Conservation (phyloP, 75 land plant species). For the Pseudotsuga menziesii region DNA sequence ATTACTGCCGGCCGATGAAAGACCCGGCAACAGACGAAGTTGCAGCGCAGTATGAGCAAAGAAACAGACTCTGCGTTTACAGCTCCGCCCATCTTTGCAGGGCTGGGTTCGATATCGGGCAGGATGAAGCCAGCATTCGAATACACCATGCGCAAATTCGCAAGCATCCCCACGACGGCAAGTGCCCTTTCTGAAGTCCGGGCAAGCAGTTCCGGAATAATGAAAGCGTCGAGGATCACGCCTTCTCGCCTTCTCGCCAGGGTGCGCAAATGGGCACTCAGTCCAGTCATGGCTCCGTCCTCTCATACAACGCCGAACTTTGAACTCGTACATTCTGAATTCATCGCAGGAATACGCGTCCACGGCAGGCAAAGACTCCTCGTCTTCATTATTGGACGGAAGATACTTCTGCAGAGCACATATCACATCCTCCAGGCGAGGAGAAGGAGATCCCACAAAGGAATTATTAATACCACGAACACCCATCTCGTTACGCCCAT, state of each 20-base stretch:
- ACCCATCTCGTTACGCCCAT: no score
- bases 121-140: conserved; percentile 91
- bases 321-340: conserved; percentile 83
- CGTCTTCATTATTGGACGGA: conserved; percentile 48
- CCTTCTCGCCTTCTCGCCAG: conserved; percentile 76
- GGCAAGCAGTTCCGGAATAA: conserved; percentile 60
- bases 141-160: conserved; percentile 73
- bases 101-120: conserved; percentile 69
- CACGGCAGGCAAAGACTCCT: conserved; percentile 21
- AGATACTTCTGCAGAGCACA: conserved; percentile 34
- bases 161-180: conserved; percentile 62
- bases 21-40: conserved; percentile 37
- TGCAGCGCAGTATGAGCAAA: conserved; percentile 61
- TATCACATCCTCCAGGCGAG: not conserved
- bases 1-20: not conserved
- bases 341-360: conserved; percentile 60
- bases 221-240: conserved; percentile 64
- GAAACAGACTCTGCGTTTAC: conserved; percentile 46
- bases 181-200: conserved; percentile 55
- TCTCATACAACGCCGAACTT: conserved; percentile 65
- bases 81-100: conserved; percentile 68
- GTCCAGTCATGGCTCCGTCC: conserved; percentile 87
- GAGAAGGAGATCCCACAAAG: no score
- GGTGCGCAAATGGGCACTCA: conserved; percentile 80
- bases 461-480: no score